phyloP scores from a whole-genome alignment of 2,329 filamentous ascomycete species.

The Colletotrichum sp. region DNA sequence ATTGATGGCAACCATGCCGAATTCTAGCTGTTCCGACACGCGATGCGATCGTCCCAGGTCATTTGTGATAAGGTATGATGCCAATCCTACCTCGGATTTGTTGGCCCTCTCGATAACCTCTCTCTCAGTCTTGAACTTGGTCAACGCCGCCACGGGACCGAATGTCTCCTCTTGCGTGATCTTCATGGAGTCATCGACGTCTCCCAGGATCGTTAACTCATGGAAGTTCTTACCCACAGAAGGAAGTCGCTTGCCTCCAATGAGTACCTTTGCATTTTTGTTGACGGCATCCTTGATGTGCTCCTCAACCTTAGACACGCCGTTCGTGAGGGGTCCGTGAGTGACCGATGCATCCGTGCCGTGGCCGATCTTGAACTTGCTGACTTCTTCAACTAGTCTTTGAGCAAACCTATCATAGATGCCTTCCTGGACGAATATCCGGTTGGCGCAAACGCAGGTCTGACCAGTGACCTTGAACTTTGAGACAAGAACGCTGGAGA shows the following conservation, averaged over 20 bases:
- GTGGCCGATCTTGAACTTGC: conserved; percentile 77
- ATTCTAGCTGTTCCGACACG: conserved; percentile 58
- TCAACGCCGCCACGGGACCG: conserved; percentile 74
- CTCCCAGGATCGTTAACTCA: conserved; percentile 72
- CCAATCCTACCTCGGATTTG: conserved; percentile 71
- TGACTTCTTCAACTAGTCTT: conserved; percentile 74
- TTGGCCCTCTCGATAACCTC: conserved; percentile 75
- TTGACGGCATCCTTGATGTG: conserved; percentile 69
- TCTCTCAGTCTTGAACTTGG: conserved; percentile 73
- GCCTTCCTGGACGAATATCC: conserved; percentile 78
- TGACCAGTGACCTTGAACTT: conserved; percentile 97
- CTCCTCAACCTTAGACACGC: conserved; percentile 65
- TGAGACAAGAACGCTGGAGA: conserved; percentile 79
- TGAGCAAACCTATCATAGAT: conserved; percentile 78
- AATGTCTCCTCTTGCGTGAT: conserved; percentile 76
- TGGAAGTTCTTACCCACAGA: conserved; percentile 74
- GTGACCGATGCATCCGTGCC: conserved; percentile 62
- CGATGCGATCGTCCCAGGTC: conserved; percentile 44
- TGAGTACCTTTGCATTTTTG: conserved; percentile 65
- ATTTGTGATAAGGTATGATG: conserved; percentile 73
- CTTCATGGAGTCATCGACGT: conserved; percentile 72
- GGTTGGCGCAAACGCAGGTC: conserved; percentile 91
- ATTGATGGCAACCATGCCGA: conserved; percentile 72
- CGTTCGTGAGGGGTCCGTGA: conserved; percentile 70
- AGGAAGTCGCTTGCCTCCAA: conserved; percentile 66